Base-by-base conservation (phyloP, 2,329 filamentous ascomycete species). In the Talaromyces sp. region DNA sequence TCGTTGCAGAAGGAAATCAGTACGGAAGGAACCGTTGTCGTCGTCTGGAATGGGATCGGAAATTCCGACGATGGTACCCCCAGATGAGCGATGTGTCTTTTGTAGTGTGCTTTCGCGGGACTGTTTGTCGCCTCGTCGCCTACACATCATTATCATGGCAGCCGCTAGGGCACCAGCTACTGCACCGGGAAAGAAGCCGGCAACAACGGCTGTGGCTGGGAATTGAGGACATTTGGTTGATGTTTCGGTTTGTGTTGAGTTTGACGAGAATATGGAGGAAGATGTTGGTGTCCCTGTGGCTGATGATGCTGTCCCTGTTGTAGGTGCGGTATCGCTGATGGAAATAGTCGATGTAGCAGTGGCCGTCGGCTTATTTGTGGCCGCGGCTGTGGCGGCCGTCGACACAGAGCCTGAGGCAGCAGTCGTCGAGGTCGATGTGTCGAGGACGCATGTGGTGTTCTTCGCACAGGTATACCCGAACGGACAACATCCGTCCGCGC, bases 111-210 rank as follows among this genome's bases (percentile, higher is more conserved):
- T 50, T 12, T 63, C 48, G 35, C 40, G n/a, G 7, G 31, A 39
- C 16, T 52, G 40, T 28, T 59, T 35, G 18, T 55, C 65, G 28
- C 68, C 66, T 58, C 72, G 71, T 56, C 77, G 71, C 60, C 78
- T 67, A 66, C 73, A 77, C 61, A 74, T 71, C 40, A 74, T 68
- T 61, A 87, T 71, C 74, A 81, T 66, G 82, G 85, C 39, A 84
- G 84, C 69, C 76, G 80, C 39, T 79, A 88, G 54, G 75, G 75
- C 73, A 6, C 80, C 80, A 31, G 76, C 71, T n/a, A 79, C 59
- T 16, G 78, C 68, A 5, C 80, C 80, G 2, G 79, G 76, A 67
- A 81, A 80, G 69, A 82, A 79, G 18, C 80, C 80, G 8, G 76
- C 78, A 35, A 75, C 63, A 31, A 81, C 68, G 31, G 79, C 79